Evolutionary conservation across 2,329 filamentous ascomycete genomes (phyloP).

Genomic region (Arachnomyces sp.): DNA sequence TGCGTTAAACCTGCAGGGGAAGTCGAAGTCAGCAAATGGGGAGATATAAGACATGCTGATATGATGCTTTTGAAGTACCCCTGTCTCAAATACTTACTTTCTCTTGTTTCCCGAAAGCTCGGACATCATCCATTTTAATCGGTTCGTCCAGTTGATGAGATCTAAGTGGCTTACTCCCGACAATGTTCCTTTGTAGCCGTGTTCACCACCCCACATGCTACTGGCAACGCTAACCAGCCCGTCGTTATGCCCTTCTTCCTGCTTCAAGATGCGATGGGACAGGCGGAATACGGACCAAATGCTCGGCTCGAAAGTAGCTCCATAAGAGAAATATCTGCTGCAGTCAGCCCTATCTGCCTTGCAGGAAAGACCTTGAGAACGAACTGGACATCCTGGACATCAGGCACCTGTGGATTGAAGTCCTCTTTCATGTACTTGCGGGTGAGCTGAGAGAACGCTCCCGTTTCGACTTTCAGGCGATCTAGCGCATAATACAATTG

Average conservation of each 20-base stretch:
- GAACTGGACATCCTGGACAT: conserved; percentile 45
- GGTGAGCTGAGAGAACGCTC: conserved; percentile 56
- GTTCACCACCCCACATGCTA: conserved; percentile 50
- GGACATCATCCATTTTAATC: conserved; percentile 52
- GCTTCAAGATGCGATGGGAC: conserved; percentile 47
- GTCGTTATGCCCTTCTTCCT: conserved; percentile 53
- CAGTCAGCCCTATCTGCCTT: background rate
- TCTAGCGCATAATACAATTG: conserved; percentile 50
- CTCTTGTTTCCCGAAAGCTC: conserved; percentile 48
- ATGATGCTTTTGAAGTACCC: background rate
- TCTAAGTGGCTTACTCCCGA: conserved; percentile 58
- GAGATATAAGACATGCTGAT: background rate
- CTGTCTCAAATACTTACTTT: conserved; percentile 33
- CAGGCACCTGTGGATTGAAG: conserved; percentile 54
- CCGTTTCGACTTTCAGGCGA: conserved; percentile 49
- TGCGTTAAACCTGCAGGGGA: conserved; percentile 54
- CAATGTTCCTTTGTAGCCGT: conserved; percentile 53
- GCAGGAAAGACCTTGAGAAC: conserved; percentile 8
- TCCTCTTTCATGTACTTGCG: conserved; percentile 49
- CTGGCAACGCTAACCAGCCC: conserved; percentile 55
- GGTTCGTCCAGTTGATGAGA: conserved; percentile 60
- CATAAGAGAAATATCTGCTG: conserved; percentile 54
- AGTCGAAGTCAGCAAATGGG: background rate
- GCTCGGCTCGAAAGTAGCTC: conserved; percentile 49
- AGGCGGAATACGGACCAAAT: conserved; percentile 51